phyloP scores from a whole-genome alignment of 805 yeast species.

The Candida oleophila region DNA sequence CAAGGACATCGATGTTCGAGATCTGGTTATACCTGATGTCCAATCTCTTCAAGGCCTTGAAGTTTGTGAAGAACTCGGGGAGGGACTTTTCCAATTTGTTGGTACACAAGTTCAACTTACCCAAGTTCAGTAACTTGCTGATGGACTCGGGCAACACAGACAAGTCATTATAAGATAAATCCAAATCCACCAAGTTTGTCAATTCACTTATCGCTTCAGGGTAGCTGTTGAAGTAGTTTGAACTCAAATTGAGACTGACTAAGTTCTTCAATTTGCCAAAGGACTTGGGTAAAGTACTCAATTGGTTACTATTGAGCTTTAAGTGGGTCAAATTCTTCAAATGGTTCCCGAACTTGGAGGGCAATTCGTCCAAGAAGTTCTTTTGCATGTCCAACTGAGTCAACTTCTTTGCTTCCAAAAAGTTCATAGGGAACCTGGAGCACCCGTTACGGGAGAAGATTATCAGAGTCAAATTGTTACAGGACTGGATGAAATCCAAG shows the following conservation, averaged over 20 bases:
- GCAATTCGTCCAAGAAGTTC: constrained; percentile 68
- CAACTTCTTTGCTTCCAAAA: constrained; percentile 67
- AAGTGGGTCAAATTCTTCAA: constrained; percentile 56
- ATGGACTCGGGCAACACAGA: constrained; percentile 59
- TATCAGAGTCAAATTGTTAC: constrained; percentile 66
- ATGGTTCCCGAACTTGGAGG: constrained; percentile 52
- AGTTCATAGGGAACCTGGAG: constrained; percentile 69
- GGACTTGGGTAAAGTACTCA: constrained; percentile 58
- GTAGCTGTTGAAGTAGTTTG: constrained; percentile 62
- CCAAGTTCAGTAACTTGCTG: constrained; percentile 57
- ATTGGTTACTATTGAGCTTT: constrained; percentile 73
- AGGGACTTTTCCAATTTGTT: constrained; percentile 57
- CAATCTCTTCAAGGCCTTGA: constrained; percentile 61
- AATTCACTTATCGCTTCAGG: constrained; percentile 69
- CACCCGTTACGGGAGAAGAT: constrained; percentile 73
- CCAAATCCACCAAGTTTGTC: constrained; percentile 60
- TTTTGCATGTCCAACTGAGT: constrained; percentile 71
- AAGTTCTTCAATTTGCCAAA: constrained; percentile 56
- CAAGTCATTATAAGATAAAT: constrained; percentile 79
- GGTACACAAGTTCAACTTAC: constrained; percentile 71
- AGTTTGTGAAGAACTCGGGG: constrained; percentile 51
- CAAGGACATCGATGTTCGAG: constrained; percentile 54
- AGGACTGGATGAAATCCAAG: constrained; percentile 79
- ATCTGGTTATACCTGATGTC: constrained; percentile 74
- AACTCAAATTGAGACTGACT: constrained; percentile 68